Conservation (phyloP, 805 yeast genomes). For the Candida caryicola region DNA sequence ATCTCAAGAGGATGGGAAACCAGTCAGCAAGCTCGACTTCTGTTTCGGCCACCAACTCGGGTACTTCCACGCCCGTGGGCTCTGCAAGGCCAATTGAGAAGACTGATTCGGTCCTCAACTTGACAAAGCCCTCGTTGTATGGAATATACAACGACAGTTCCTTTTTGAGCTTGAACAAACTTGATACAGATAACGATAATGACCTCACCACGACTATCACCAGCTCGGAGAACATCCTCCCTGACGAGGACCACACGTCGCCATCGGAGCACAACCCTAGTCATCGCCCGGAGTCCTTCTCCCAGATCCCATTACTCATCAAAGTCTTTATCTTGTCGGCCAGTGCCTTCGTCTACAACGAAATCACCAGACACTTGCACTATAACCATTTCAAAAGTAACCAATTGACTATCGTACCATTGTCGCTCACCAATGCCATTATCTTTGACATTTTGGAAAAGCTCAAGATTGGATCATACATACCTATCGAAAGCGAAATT, state of each 20-base stretch:
- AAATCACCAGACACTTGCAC: constrained; percentile 50
- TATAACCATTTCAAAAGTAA: constrained; percentile 45
- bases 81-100: constrained; percentile 22
- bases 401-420: constrained; percentile 25
- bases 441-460: constrained; percentile 13
- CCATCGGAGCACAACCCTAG: not conserved
- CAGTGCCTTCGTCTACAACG: constrained; percentile 54
- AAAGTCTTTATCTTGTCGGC: constrained; percentile 31
- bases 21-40: constrained; percentile 2
- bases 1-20: constrained; percentile 12
- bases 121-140: constrained; percentile 51
- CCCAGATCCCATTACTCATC: constrained; percentile 6
- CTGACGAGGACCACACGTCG: not conserved
- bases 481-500: constrained; percentile 1
- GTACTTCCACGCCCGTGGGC: constrained; percentile 18
- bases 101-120: constrained; percentile 42
- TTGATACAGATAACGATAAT: constrained; percentile 14
- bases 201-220: not conserved
- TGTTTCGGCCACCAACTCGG: constrained; percentile 12
- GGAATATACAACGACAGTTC: constrained; percentile 50
- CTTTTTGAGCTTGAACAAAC: constrained; percentile 29
- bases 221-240: not conserved
- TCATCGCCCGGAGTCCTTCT: constrained; percentile 1
- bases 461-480: constrained; percentile 10
- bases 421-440: constrained; percentile 12